Evolutionary conservation across 805 yeast species (phyloP).

Genomic region (Saturnispora mendoncae): DNA sequence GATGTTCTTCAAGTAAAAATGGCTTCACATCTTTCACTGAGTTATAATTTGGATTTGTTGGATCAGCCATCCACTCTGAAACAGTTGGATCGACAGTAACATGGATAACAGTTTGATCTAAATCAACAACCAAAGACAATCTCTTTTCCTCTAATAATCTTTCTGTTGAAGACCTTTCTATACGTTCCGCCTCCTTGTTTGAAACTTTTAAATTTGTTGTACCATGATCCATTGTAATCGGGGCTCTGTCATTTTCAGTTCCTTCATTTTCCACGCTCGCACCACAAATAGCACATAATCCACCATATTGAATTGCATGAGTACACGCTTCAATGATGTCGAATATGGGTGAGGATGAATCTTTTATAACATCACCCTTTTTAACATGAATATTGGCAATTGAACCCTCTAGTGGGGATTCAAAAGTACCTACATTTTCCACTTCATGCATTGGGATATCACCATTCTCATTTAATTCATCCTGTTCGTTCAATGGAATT

Average conservation of each 20-base stretch:
- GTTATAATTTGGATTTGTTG: slow-evolving; percentile 73
- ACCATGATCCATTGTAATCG: slow-evolving; percentile 84
- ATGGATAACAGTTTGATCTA: slow-evolving; percentile 95
- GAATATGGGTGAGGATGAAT: slow-evolving; percentile 37
- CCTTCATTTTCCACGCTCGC: slow-evolving; percentile 65
- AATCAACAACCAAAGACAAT: slow-evolving; percentile 85
- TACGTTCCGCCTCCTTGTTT: slow-evolving; percentile 73
- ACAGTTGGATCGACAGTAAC: slow-evolving; percentile 98
- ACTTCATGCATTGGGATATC: slow-evolving; percentile 39
- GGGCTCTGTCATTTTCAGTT: slow-evolving; percentile 63
- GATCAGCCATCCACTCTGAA: slow-evolving; percentile 90
- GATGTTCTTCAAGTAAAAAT: slow-evolving; percentile 72
- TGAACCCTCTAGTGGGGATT: slow-evolving; percentile 73
- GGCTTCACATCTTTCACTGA: slow-evolving; percentile 74
- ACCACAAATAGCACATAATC: slow-evolving; percentile 91
- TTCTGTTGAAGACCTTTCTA: slow-evolving; percentile 60
- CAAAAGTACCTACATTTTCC: slow-evolving; percentile 68
- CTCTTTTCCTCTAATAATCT: slow-evolving; percentile 54
- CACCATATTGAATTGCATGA: slow-evolving; percentile 90
- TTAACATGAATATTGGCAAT: slow-evolving; percentile 42
- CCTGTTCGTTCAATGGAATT: slow-evolving; percentile 39
- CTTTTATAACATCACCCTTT: slow-evolving; percentile 53
- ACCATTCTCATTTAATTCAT: slow-evolving; percentile 28
- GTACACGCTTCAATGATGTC: slow-evolving; percentile 73
- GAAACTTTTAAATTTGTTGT: slow-evolving; percentile 78